Conservation (phyloP, 1,139 yeast genomes). For the Candida mesenterica region DNA sequence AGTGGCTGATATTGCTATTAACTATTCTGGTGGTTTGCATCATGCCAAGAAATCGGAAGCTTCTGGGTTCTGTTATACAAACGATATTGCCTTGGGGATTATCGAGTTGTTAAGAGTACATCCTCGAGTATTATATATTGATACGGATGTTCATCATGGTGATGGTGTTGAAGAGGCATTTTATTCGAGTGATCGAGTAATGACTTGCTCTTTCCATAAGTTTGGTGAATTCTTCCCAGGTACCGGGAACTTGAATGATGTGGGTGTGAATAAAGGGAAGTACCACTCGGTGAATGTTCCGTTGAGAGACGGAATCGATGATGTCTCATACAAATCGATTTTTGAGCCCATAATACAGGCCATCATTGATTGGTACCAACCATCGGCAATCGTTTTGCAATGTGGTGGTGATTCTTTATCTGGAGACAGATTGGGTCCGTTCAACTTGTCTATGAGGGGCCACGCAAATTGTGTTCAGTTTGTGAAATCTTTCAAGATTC, state of each 20-base stretch:
- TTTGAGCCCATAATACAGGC: slow-evolving; percentile 83
- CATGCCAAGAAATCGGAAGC: slow-evolving; percentile 97
- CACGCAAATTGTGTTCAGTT: slow-evolving; percentile 95
- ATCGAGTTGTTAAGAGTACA: slow-evolving; percentile 86
- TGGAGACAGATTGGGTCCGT: slow-evolving; percentile 89
- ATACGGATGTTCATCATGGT: slow-evolving; percentile 96
- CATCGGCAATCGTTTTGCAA: slow-evolving; percentile 89
- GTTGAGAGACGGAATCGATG: slow-evolving; percentile 89
- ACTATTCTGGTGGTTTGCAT: slow-evolving; percentile 96
- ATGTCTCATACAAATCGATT: slow-evolving; percentile 77
- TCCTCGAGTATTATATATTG: slow-evolving; percentile 90
- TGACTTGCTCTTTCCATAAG: slow-evolving; percentile 97
- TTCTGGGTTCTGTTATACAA: slow-evolving; percentile 88
- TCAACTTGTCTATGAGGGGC: slow-evolving; percentile 86
- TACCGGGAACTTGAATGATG: slow-evolving; percentile 86
- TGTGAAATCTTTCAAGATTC: slow-evolving; percentile 83
- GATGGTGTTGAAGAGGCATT: slow-evolving; percentile 99
- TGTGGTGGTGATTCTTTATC: slow-evolving; percentile 93
- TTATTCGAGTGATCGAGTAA: slow-evolving; percentile 91
- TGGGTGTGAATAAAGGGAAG: slow-evolving; percentile 87
- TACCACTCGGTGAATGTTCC: slow-evolving; percentile 88
- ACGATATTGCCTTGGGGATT: slow-evolving; percentile 85
- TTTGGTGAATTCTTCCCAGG: slow-evolving; percentile 97
- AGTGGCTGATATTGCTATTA: slow-evolving; percentile 91
- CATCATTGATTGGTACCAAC: slow-evolving; percentile 90